Conservation (phyloP, 192 early-diverging fungal genomes). For the Umbelopsis sp. region DNA sequence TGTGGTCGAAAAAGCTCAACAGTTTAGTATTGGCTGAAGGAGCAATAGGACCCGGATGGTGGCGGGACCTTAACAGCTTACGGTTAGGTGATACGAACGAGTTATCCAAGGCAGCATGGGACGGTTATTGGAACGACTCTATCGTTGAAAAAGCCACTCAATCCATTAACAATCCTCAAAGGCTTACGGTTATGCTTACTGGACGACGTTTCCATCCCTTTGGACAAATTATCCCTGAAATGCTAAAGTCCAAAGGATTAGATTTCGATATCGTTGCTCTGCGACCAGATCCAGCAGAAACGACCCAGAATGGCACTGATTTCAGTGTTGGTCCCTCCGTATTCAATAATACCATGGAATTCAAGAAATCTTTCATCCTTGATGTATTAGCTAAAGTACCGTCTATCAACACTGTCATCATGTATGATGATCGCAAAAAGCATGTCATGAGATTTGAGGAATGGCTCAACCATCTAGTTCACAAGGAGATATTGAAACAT, state of each 20-base stretch:
- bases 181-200: constrained; percentile 32
- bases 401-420: constrained; percentile 19
- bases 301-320: background rate
- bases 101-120: constrained; percentile 28
- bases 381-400: constrained; percentile 24
- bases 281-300: constrained; percentile 32
- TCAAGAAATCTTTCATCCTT: constrained; percentile 34
- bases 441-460: constrained; percentile 23
- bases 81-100: constrained; percentile 22
- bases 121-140: constrained; percentile 39
- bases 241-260: constrained; percentile 25
- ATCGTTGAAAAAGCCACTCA: constrained; percentile 26
- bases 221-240: constrained; percentile 8
- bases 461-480: constrained; percentile 11
- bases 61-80: constrained; percentile 36
- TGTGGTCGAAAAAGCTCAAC: constrained; percentile 23
- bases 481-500: background rate
- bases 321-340: constrained; percentile 11
- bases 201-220: constrained; percentile 40
- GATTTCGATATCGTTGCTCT: constrained; percentile 35
- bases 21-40: constrained; percentile 19
- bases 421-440: constrained; percentile 36
- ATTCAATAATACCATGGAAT: constrained; percentile 33
- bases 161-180: constrained; percentile 24
- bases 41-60: constrained; percentile 36